Base-by-base conservation (phyloP, 257 asterid genomes). In the Rehmannia glutinosa region DNA sequence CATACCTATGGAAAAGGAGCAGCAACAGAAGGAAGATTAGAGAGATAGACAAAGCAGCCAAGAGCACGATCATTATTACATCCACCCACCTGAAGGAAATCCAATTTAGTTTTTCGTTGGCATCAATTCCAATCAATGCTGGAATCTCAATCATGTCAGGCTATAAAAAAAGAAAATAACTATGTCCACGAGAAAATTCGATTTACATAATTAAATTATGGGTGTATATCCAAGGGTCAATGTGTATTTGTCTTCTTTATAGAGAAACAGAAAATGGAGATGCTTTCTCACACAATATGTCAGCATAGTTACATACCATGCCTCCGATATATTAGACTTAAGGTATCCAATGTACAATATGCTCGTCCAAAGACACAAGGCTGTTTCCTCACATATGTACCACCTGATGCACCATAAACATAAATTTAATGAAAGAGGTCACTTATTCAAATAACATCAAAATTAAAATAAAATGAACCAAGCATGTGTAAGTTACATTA, bases 321-420 rank as follows among this genome's bases (percentile, higher is more conserved):
- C 76, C 80, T 88, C 86, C 61, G 83, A 27, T 73, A 86, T 81
- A 75, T 85, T 71, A 57, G 88, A 82, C 78, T 83, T 82, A 61
- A 94, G 92, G 82, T 78, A 91, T 27, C 79, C 63, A 25, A 91
- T 77, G 82, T 87, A 94, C 80, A 91, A 76, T 53, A 82, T 81
- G 80, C 85, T 62, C 27, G 99, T 94, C 99, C 99, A 94, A 68
- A 88, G 69, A 80, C 90, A 80, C 83, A 94, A 70, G 33, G 84
- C 90, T 58, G 97, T 76, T 83, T 94, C 99, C 84, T 76, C 95
- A 45, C 71, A 87, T 74, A 94, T 83, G 85, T 91, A 94, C 97
- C 94, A 94, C 99, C 99, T 94, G 83, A 72, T 61, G 57, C 55
- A 73, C 68, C 57, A 53, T 28, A 60, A 17, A 55, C 53, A 64